Conservation (phyloP, 768 basidiomycete genomes). For the Lactarius deliciosus region DNA sequence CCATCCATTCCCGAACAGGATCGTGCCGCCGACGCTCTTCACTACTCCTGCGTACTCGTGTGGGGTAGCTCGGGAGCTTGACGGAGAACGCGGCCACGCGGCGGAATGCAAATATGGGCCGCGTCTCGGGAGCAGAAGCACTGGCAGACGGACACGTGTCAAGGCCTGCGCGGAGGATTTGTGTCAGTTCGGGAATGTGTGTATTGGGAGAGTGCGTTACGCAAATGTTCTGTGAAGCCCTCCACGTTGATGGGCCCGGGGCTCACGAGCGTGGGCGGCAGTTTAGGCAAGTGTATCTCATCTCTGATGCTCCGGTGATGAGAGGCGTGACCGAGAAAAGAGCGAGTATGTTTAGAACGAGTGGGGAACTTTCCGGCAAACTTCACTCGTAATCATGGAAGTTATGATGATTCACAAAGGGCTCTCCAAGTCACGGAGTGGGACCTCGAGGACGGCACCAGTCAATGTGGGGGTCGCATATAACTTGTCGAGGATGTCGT, state of each 20-base stretch:
- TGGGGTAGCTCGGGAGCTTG: conserved; percentile 16
- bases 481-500: conserved; percentile 5
- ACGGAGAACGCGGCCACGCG: conserved; percentile 41
- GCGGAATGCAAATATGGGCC: conserved; percentile 45
- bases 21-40: conserved; percentile 21
- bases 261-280: too few species aligned
- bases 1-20: conserved; percentile 30
- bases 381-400: conserved; percentile 1
- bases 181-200: neutral
- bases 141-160: neutral
- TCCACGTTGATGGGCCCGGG: too few species aligned
- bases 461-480: neutral
- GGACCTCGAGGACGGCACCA: neutral
- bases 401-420: neutral
- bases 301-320: too few species aligned
- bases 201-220: too few species aligned
- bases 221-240: too few species aligned
- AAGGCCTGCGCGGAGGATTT: neutral
- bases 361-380: neutral
- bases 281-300: too few species aligned
- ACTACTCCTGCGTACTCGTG: conserved; percentile 25
- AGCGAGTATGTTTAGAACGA: neutral
- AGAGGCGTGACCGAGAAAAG: conserved; percentile 35
- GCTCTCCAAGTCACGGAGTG: too few species aligned
- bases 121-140: conserved; percentile 42